Base-by-base conservation (phyloP, 116 monocot species). In the Thalassia testudinum region DNA sequence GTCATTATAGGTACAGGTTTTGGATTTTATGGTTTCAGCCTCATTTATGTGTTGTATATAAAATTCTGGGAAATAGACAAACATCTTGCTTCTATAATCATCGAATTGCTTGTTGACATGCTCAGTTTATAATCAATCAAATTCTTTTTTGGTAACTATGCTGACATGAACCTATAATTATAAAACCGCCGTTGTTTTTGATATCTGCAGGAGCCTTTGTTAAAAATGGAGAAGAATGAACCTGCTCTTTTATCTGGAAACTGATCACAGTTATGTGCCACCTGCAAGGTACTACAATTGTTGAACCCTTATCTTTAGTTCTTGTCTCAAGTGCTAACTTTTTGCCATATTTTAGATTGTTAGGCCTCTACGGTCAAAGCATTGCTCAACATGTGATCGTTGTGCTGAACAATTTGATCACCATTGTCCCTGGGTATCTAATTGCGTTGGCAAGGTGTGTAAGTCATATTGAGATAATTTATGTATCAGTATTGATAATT, bases 391-490 rank as follows among this genome's bases (percentile, higher is more conserved):
- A 26, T 99, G 99, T 65, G 86, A 90, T 38, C 82, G 90, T 26
- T 99, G 99, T 69, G 90, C 90, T 7, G 99, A 99, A 66, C 99
- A 99, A 63, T 99, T 99, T 72, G 99, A 99, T 70, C 99, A 99
- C 71, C 99, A 99, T 58, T 99, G 99, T 51, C 99, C 99, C 25
- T 99, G 99, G 99, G 83, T 99, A 42, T 99, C 99, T 20, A 99
- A 99, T 67, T 99, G 99, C 47, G 83, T 99, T 57, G 99, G 99
- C 60, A 99, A 99, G 90, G 99, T 99, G 25, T 24, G 34, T 12
- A 52, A 14, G 16, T 27, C 26, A n/a, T 26, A 16, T 52, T 27
- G 17, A 17, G 26, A 17, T 52, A n/a, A n/a, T n/a, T n/a, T n/a
- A n/a, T n/a, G n/a, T n/a, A n/a, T n/a, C n/a, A n/a, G n/a, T n/a